phyloP scores from a whole-genome alignment of 352 stramenopile genomes.

The Pythium plurisporium region DNA sequence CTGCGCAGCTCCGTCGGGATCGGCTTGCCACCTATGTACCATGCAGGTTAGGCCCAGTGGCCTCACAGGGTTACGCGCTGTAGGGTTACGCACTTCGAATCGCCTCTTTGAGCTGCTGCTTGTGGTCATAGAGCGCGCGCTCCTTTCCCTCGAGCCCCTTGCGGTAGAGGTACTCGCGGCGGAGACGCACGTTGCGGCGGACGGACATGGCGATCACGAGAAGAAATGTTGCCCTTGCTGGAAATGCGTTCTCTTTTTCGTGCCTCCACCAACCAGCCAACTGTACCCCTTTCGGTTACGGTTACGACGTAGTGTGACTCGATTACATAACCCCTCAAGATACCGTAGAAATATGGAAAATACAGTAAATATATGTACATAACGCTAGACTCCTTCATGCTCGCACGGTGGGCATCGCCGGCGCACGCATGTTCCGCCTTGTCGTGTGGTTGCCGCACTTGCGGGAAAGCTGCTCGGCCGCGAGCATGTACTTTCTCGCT shows the following conservation, averaged over 20 bases:
- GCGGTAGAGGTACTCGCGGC: constrained; percentile 99
- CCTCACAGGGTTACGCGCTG: no score
- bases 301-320: no score
- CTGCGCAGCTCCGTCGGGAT: constrained; percentile 97
- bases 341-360: no score
- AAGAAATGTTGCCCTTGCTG: no score
- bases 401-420: no score
- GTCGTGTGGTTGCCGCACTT: constrained; percentile 24
- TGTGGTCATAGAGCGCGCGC: constrained; percentile 95
- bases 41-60: neutral
- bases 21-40: constrained; percentile 76
- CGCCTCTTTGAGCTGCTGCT: constrained; percentile 95
- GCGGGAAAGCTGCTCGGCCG: constrained; percentile 9
- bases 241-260: no score
- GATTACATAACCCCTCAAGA: no score
- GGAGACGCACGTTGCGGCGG: constrained; percentile 94
- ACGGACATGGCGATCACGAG: constrained; percentile 84
- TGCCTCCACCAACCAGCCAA: no score
- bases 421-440: no score
- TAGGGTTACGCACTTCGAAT: constrained; percentile 45
- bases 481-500: constrained; percentile 22
- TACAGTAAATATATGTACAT: no score
- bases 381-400: no score
- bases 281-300: no score
- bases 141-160: constrained; percentile 97